Conservation (phyloP, 306 rosid species). For the Citrullus colocynthis region DNA sequence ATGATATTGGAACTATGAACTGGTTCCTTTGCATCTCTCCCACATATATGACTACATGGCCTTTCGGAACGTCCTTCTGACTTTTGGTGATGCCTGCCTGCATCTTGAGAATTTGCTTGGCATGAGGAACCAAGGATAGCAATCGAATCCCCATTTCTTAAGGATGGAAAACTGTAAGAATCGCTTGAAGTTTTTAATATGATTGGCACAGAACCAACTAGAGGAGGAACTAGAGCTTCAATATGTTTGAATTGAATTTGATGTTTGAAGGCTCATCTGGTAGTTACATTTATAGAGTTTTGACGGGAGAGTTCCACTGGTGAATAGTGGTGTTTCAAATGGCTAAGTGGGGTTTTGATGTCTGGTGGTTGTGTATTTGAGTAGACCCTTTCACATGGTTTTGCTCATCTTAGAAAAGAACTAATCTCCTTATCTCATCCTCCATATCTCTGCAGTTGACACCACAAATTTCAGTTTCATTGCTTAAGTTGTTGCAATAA, state of each 20-base stretch:
- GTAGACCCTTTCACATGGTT: neutral
- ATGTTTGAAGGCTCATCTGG: neutral
- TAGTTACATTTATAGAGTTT: neutral
- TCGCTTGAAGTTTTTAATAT: neutral
- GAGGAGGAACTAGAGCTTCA: neutral
- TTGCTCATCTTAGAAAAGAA: neutral
- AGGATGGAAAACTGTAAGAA: neutral
- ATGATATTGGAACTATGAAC: constrained; percentile 13
- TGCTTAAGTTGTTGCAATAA: neutral
- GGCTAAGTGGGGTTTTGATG: neutral
- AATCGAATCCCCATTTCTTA: neutral
- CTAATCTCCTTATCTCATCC: neutral
- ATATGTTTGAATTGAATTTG: neutral
- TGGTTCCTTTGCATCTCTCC: constrained; percentile 7
- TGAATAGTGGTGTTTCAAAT: neutral
- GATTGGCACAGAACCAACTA: neutral
- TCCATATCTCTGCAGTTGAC: neutral
- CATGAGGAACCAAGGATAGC: neutral
- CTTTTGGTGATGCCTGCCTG: neutral
- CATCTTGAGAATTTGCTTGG: constrained; percentile 4
- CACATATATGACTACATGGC: neutral
- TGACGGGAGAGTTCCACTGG: neutral
- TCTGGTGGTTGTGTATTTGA: neutral
- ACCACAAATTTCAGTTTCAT: neutral
- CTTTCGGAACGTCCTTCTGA: neutral